Evolutionary conservation across 441 rosid genomes (phyloP).

Genomic region (Eruca vesicaria): DNA sequence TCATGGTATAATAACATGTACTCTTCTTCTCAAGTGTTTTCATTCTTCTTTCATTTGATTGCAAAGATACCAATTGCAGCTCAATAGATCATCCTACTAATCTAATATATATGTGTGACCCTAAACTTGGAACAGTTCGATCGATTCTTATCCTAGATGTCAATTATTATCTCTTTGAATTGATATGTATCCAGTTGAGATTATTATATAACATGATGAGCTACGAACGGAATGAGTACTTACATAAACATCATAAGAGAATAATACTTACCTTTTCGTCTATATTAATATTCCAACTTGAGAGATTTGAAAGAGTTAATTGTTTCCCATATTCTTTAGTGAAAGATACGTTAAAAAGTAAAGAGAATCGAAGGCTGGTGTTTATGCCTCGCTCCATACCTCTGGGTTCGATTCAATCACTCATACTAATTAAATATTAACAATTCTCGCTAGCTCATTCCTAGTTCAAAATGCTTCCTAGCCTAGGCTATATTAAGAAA

Average conservation of each 20-base stretch:
- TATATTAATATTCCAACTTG: background rate
- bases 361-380: slow-evolving; percentile 5
- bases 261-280: background rate
- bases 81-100: background rate
- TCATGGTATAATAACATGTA: background rate
- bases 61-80: background rate
- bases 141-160: background rate
- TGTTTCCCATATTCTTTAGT: slow-evolving; percentile 1
- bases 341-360: slow-evolving; percentile 16
- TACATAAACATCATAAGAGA: background rate
- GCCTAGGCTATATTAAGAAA: slow-evolving; percentile 2
- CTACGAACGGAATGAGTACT: background rate
- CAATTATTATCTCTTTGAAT: background rate
- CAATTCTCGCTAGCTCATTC: background rate
- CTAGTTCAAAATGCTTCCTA: background rate
- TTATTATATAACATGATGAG: background rate
- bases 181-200: background rate
- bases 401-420: slow-evolving; percentile 27
- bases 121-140: background rate
- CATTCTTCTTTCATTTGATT: slow-evolving; percentile 6
- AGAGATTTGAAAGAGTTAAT: background rate
- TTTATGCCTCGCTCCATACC: slow-evolving; percentile 15
- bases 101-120: background rate
- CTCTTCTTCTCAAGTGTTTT: background rate
- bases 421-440: background rate